Percentiles rank a stretch among this genome's conserved stretches.
These are phyloP conservation scores for Saccharomycopsis malanga DNA, from an alignment of 805 yeast species.

Conservation along the genomic window DNA sequence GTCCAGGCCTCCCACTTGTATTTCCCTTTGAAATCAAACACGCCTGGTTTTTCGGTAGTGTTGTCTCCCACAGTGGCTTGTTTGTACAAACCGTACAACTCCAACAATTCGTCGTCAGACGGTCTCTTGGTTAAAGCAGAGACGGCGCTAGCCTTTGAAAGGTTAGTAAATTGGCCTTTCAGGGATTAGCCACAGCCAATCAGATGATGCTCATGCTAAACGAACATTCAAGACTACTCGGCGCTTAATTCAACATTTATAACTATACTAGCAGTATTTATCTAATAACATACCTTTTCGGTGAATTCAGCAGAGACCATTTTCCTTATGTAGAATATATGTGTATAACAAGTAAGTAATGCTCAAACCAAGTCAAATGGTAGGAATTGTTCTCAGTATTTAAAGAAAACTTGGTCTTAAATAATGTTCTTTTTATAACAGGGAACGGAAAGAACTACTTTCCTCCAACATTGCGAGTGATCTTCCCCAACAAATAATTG, in stretches of 20 bases:
- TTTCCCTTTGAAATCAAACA: constrained; percentile 89
- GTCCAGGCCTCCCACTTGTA: constrained; percentile 99
- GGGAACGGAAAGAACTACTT: too few species aligned
- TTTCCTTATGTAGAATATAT: neutral
- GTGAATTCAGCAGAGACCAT: constrained; percentile 22
- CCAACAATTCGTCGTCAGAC: constrained; percentile 75
- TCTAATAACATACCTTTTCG: constrained; percentile 13
- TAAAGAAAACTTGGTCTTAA: too few species aligned
- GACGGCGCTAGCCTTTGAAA: constrained; percentile 66
- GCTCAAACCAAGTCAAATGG: neutral
- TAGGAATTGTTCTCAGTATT: neutral
- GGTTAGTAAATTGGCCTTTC: neutral
- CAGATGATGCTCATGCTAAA: neutral
- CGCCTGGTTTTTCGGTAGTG: constrained; percentile 78
- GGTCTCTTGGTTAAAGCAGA: constrained; percentile 72
- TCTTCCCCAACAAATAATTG: too few species aligned
- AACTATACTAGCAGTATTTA: neutral
- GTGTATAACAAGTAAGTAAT: neutral
- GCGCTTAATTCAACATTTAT: neutral
- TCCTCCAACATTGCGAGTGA: too few species aligned
- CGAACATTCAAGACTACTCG: neutral
- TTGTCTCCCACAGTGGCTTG: constrained; percentile 98
- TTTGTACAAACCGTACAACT: constrained; percentile 87
- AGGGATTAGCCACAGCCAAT: neutral
- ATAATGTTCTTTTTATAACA: too few species aligned